Evolutionary conservation across 305 asterid species (phyloP).

Genomic region (Fraxinus paxiana): DNA sequence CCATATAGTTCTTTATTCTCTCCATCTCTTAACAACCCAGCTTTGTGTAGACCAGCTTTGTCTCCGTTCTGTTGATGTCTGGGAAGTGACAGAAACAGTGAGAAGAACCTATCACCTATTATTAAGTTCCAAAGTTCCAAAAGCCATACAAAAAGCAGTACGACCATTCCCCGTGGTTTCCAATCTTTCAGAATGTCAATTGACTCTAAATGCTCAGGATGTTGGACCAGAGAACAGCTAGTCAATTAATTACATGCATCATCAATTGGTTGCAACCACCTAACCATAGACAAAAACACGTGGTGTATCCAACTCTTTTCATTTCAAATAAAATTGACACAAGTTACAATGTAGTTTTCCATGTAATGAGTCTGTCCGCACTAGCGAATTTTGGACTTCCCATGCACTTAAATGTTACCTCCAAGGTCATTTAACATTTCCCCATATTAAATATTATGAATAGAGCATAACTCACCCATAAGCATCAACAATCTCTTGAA

Average conservation of each 20-base stretch:
- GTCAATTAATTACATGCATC: background rate
- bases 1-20: background rate
- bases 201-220: conserved; percentile 16
- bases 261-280: background rate
- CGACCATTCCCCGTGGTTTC: background rate
- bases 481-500: conserved; percentile 94
- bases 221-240: conserved; percentile 8
- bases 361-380: conserved; percentile 1
- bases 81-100: background rate
- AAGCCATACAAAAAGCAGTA: background rate
- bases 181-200: background rate
- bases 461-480: conserved; percentile 74
- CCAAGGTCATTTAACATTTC: background rate
- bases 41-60: background rate
- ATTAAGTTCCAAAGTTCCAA: conserved; percentile 7
- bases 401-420: background rate
- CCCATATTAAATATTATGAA: conserved; percentile 8
- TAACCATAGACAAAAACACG: conserved; percentile 1
- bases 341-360: conserved; percentile 8
- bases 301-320: conserved; percentile 5
- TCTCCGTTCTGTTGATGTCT: background rate
- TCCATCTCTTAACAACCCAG: background rate
- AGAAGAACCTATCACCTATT: background rate
- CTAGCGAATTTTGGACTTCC: background rate
- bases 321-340: conserved; percentile 1